Base-by-base conservation (phyloP, 352 stramenopile genomes). In the Pythium utonaiense region DNA sequence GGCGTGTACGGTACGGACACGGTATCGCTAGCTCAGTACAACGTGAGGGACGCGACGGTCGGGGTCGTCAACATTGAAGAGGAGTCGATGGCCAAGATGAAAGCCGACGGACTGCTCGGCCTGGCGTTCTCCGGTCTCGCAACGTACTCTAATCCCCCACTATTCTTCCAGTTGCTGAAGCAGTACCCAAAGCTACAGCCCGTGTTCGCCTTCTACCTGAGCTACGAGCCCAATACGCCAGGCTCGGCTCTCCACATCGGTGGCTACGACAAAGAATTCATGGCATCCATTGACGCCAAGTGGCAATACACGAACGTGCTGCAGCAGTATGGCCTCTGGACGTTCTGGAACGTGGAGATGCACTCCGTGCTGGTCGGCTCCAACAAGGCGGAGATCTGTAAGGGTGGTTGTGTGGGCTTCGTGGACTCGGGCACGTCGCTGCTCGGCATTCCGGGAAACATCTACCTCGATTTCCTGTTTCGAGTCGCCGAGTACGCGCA, bases 341-440 rank as follows among this genome's bases (percentile, higher is more conserved):
- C 81, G n/a, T 93, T 91, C 36, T 93, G 83, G 81, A 75, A 82
- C 49, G 77, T 93, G 19, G 66, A 78, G 44, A 62, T 93, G 51
- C 80, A 91, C 53, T 87, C 75, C 57, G 69, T 93, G 0, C 59
- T 72, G 28, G 73, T 93, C 13, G 78, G 71, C 16, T 48, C 60
- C 2, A 66, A 66, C 21, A 69, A 75, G 41, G 41, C 56, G 7
- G 85, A 86, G 36, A 68, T 73, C 3, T 87, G 78, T 27, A 17
- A 60, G 0, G 62, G 79, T 24, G 86, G 80, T 17, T 89, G 80
- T 52, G 88, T 94, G 28, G 95, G 85, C 24, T 98, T 99, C 74
- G 86, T 98, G 40, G 96, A 99, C 87, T 98, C 91, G n/a, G 96
- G 96, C 40, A 99, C 96, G 41, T 98, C 93, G 59, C 83, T 99